phyloP scores from a whole-genome alignment of 2,329 filamentous ascomycete species.

The Xylariaceae sp. region DNA sequence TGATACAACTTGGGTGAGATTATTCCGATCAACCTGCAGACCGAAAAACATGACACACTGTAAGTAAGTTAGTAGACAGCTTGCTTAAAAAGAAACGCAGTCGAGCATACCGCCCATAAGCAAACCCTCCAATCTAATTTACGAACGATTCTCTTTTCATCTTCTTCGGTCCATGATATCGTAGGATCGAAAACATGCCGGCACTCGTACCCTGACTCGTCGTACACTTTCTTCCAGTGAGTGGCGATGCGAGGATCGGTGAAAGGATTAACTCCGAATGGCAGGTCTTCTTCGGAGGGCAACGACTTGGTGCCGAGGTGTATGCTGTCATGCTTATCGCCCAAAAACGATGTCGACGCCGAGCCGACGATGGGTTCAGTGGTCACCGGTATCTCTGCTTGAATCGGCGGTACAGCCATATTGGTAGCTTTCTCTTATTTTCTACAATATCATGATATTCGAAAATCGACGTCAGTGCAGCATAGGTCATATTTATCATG shows the following conservation, averaged over 20 bases:
- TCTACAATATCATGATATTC: conserved; percentile 6
- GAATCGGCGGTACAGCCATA: conserved; percentile 22
- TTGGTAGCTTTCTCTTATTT: conserved; percentile 3
- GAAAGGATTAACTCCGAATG: conserved; percentile 25
- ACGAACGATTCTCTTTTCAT: conserved; percentile 59
- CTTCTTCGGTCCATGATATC: conserved; percentile 57
- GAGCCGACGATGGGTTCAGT: conserved; percentile 10
- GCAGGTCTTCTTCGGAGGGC: conserved; percentile 19
- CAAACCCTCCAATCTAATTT: conserved; percentile 51
- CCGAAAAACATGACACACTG: conserved; percentile 65
- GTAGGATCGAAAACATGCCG: conserved; percentile 60
- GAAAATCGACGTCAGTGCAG: background rate
- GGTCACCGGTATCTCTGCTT: conserved; percentile 13
- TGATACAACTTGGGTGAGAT: conserved; percentile 62
- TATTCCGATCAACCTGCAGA: conserved; percentile 65
- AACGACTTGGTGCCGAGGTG: background rate
- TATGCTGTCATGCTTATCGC: conserved; percentile 15
- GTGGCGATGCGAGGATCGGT: conserved; percentile 31
- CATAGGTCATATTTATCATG: conserved; percentile 17
- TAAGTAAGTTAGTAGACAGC: conserved; percentile 2
- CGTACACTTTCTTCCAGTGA: conserved; percentile 44
- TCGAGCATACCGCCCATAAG: conserved; percentile 45
- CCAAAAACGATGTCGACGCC: conserved; percentile 7
- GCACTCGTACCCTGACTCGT: conserved; percentile 55
- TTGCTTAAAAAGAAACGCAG: background rate